A percentile compares a stretch with the other conserved stretches of the same genome.
Evolutionary conservation across 192 early-diverging fungal species (phyloP).

Genomic region (Coemansia umbellata): DNA sequence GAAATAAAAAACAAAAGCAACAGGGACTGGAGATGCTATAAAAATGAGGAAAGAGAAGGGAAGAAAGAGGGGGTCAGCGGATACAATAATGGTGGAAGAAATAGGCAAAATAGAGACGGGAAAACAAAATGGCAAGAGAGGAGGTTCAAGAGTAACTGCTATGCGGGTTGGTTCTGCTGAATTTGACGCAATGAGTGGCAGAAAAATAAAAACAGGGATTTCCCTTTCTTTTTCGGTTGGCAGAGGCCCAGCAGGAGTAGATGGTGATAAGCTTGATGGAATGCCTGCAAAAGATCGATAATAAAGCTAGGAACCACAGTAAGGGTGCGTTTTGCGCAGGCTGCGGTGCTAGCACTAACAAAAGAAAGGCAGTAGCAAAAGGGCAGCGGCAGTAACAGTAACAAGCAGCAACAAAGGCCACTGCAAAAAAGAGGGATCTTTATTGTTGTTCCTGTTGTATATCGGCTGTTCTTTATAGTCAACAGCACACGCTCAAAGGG

Average conservation of each 20-base stretch:
- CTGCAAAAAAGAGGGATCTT: no score
- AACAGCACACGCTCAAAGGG: not conserved
- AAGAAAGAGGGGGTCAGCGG: not conserved
- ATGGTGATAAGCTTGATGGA: not conserved
- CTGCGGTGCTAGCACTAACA: not conserved
- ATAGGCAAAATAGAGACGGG: conserved; percentile 1
- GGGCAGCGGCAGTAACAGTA: not conserved
- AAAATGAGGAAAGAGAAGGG: no score
- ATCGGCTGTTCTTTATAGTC: no score
- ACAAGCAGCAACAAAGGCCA: no score
- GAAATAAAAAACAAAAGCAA: not conserved
- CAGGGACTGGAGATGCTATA: not conserved
- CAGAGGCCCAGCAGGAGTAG: not conserved
- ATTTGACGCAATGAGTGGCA: not conserved
- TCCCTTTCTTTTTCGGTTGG: not conserved
- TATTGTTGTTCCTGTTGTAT: no score
- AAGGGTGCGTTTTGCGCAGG: not conserved
- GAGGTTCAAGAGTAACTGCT: conserved; percentile 3
- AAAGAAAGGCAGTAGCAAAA: not conserved
- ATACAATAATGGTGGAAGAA: conserved; percentile 5
- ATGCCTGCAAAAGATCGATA: conserved; percentile 4
- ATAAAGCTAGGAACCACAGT: not conserved
- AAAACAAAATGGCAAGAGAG: not conserved
- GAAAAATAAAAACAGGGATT: not conserved
- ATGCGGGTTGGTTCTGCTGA: not conserved